These are phyloP conservation scores for Phytophthora cactorum DNA, from an alignment of 352 stramenopile species.

Conservation along the genomic window DNA sequence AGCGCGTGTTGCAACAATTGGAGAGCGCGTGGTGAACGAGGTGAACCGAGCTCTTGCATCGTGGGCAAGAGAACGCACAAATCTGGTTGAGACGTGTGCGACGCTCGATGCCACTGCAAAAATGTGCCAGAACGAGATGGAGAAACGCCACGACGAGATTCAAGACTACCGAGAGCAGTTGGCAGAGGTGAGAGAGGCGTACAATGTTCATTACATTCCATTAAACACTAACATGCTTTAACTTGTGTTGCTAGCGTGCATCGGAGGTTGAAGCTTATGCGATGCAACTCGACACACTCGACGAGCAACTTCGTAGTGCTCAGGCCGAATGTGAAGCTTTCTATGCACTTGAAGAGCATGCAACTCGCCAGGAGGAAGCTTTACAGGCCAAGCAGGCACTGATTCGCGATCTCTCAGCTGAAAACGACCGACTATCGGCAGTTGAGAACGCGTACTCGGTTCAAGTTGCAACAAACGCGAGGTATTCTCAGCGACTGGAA, in stretches of 20 bases:
- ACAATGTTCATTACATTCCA: not conserved
- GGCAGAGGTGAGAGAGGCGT: conserved; percentile 27
- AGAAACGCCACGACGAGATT: conserved; percentile 39
- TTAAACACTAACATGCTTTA: conserved; percentile 7
- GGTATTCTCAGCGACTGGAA: conserved; percentile 18
- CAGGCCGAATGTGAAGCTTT: conserved; percentile 27
- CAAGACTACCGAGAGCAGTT: conserved; percentile 30
- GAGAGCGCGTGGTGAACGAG: conserved; percentile 15
- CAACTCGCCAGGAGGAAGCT: conserved; percentile 11
- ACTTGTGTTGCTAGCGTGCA: conserved; percentile 17
- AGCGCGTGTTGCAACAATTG: conserved; percentile 16
- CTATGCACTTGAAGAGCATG: conserved; percentile 34
- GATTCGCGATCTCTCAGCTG: conserved; percentile 36
- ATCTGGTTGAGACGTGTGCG: conserved; percentile 37
- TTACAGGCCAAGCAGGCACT: conserved; percentile 16
- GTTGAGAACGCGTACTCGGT: conserved; percentile 36
- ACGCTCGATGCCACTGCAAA: conserved; percentile 39
- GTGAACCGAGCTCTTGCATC: conserved; percentile 31
- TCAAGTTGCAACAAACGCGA: conserved; percentile 23
- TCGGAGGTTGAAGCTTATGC: conserved; percentile 29
- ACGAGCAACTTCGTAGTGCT: conserved; percentile 33
- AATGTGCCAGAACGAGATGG: conserved; percentile 47
- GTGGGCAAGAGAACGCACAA: conserved; percentile 45
- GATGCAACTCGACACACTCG: conserved; percentile 26
- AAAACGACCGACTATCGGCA: conserved; percentile 42